These are phyloP conservation scores for Coemansia sp. DNA, from an alignment of 192 early-diverging fungal species.

Conservation along the genomic window DNA sequence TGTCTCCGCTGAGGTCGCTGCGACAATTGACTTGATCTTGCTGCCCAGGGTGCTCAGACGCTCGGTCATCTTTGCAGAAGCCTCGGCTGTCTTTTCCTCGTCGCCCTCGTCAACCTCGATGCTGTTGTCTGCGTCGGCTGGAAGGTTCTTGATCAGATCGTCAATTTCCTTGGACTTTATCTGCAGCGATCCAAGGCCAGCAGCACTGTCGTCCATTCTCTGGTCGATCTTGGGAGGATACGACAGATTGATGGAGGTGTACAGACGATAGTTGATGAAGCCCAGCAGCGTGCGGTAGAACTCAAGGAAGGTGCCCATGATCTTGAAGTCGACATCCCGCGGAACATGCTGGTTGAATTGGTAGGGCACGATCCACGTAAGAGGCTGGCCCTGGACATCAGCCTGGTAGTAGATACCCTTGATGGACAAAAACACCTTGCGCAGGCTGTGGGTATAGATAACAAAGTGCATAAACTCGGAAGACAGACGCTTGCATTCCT, in stretches of 20 bases:
- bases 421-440: conserved; percentile 93
- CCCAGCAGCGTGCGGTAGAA: conserved; percentile 90
- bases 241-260: conserved; percentile 78
- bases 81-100: conserved; percentile 9
- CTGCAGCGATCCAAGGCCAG: conserved; percentile 44
- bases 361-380: conserved; percentile 96
- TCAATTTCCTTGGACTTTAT: conserved; percentile 42
- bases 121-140: conserved; percentile 22
- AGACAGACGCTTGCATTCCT: conserved; percentile 79
- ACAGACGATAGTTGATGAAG: conserved; percentile 95
- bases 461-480: conserved; percentile 95
- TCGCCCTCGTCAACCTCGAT: conserved; percentile 25
- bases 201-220: conserved; percentile 42
- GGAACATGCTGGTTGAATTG: conserved; percentile 90
- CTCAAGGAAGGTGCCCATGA: conserved; percentile 97
- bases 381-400: conserved; percentile 90
- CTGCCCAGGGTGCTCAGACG: conserved; percentile 35
- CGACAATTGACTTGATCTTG: conserved; percentile 46
- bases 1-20: conserved; percentile 3
- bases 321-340: conserved; percentile 91
- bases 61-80: conserved; percentile 20
- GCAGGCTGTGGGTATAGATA: conserved; percentile 72
- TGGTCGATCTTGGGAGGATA: conserved; percentile 88
- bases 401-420: conserved; percentile 99
- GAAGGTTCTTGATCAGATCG: conserved; percentile 37